Evolutionary conservation across 73 alveolate species (phyloP).

Genomic region (Tetrahymena thermophila): DNA sequence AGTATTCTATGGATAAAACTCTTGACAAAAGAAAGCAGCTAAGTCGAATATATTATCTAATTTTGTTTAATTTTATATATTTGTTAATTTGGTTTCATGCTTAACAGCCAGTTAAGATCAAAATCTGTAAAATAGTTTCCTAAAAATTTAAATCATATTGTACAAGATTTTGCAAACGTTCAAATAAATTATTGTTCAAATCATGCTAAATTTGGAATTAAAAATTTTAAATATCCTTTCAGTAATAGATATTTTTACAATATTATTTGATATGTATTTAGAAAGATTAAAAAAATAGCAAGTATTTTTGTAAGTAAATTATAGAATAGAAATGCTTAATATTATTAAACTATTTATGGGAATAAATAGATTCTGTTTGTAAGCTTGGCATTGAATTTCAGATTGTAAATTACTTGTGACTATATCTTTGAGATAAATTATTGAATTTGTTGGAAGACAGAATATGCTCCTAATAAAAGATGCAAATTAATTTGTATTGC

Average conservation of each 20-base stretch:
- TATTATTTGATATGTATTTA: neutral
- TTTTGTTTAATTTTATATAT: neutral
- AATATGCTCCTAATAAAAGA: neutral
- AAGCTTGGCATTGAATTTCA: too few species aligned
- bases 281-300: neutral
- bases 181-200: too few species aligned
- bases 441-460: neutral
- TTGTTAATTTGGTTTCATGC: neutral
- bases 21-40: neutral
- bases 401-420: neutral
- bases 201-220: neutral
- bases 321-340: too few species aligned
- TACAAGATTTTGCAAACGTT: too few species aligned
- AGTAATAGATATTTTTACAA: too few species aligned
- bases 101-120: neutral
- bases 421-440: neutral
- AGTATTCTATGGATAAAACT: neutral
- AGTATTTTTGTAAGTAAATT: neutral
- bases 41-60: neutral
- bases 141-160: too few species aligned
- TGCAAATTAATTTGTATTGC: neutral
- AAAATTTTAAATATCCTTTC: neutral
- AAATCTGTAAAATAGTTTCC: neutral
- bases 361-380: too few species aligned
- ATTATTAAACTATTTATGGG: too few species aligned